Evolutionary conservation across 169 alveolate genomes (phyloP), one percentile per base, ranked within the genome.

Genomic region (Plasmodium knowlesi): DNA sequence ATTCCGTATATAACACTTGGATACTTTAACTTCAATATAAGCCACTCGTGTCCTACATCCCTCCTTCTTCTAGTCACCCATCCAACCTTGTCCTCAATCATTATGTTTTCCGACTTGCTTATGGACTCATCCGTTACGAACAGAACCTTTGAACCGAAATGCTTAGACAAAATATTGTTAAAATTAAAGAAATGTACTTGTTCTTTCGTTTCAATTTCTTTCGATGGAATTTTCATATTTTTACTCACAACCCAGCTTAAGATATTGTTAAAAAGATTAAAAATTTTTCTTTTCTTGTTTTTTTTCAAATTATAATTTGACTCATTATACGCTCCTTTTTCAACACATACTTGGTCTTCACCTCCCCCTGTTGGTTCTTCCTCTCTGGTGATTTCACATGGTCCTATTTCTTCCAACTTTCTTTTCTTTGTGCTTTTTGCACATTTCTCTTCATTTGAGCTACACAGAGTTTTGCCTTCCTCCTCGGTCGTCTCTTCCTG

Each of bases 51-150:
- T 22, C 94, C 94, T 41, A 88, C 94, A 61, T 88, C 94, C 30
- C 94, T 88, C 81, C 94, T 54, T 76, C 94, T 88, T 88, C 94
- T 88, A 16, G 94, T 88, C n/a, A 88, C 43, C 94, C 94, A 88
- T 39, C 94, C 94, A 5, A 61, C n/a, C 71, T 88, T 88, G 37
- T 74, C 86, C 5, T 76, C 89, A 19, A 16, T 80, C 71, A 88
- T 54, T 88, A 88, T 57, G 67, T 88, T 88, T 76, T 88, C 94
- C 12, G 89, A 78, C 16, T 78, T 78, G 70, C 94, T 78, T 9
- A 88, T 88, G 16, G 94, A 88, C 19, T 88, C 94, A 22, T 88
- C 94, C 6, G 94, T 88, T 41, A 88, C 94, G 82, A 88, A 88
- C 1, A 78, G 25, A 37, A 88, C 88, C 41, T 37, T 88, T 67